These are phyloP conservation scores for Phytophthora multivora DNA, from an alignment of 352 stramenopile genomes.

Conservation along the genomic window DNA sequence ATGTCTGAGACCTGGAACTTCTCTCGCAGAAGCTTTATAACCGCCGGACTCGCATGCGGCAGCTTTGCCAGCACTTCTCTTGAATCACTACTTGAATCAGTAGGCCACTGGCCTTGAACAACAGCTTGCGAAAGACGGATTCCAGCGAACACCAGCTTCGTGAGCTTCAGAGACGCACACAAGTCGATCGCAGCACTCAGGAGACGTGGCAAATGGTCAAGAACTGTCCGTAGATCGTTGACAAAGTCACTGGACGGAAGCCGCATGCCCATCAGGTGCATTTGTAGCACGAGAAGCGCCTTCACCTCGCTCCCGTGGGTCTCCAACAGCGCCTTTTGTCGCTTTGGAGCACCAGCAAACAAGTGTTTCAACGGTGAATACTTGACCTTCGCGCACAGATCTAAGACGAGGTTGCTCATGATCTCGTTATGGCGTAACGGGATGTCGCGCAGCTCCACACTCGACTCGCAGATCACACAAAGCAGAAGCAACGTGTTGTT, in stretches of 20 bases:
- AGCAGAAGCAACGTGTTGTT: slow-evolving; percentile 40
- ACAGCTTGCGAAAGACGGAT: slow-evolving; percentile 64
- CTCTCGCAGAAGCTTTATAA: slow-evolving; percentile 35
- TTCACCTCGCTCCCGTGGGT: slow-evolving; percentile 86
- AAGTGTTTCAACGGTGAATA: slow-evolving; percentile 67
- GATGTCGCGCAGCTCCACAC: slow-evolving; percentile 94
- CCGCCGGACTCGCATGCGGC: slow-evolving; percentile 39
- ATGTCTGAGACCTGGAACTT: slow-evolving; percentile 39
- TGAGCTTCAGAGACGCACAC: slow-evolving; percentile 60
- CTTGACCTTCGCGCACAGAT: slow-evolving; percentile 61
- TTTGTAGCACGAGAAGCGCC: slow-evolving; percentile 92
- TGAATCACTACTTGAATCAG: slow-evolving; percentile 4
- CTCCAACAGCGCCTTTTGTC: slow-evolving; percentile 64
- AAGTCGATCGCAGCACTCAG: slow-evolving; percentile 94
- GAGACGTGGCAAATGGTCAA: slow-evolving; percentile 96
- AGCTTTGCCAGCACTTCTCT: slow-evolving; percentile 49
- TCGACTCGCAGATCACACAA: slow-evolving; percentile 65
- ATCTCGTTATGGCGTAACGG: slow-evolving; percentile 99
- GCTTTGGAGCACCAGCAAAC: slow-evolving; percentile 50
- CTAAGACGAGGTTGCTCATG: slow-evolving; percentile 62
- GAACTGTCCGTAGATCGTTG: slow-evolving; percentile 95
- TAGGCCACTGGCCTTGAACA: slow-evolving; percentile 58
- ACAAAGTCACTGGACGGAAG: slow-evolving; percentile 98
- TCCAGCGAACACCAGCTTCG: slow-evolving; percentile 53
- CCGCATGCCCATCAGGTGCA: slow-evolving; percentile 91